phyloP scores from a whole-genome alignment of 2,329 filamentous ascomycete genomes.

The Coccinonectria pachysandricola region DNA sequence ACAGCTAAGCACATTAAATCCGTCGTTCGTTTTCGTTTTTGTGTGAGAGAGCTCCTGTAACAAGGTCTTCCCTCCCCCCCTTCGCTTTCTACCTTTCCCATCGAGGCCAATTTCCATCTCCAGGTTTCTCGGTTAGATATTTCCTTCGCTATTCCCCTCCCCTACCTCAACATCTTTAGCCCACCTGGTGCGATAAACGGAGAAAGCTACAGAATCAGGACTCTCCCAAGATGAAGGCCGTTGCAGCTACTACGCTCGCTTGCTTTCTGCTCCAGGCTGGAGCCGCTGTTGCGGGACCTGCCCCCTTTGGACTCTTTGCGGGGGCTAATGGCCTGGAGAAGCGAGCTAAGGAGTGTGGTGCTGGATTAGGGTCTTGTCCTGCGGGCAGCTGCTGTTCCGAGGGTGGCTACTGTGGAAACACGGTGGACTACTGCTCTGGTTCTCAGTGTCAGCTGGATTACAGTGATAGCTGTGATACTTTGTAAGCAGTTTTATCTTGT shows the following conservation, averaged over 20 bases:
- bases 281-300: slow-evolving; percentile 11
- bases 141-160: slow-evolving; percentile 1
- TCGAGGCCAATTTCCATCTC: no score
- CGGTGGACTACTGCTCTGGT: slow-evolving; percentile 24
- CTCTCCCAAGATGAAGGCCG: slow-evolving; percentile 10
- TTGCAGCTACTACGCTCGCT: slow-evolving; percentile 6
- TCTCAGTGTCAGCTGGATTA: slow-evolving; percentile 30
- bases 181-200: no score
- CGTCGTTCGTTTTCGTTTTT: no score
- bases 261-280: slow-evolving; percentile 11
- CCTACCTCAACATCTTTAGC: neutral
- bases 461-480: slow-evolving; percentile 30
- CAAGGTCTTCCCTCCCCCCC: neutral
- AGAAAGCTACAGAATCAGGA: no score
- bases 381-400: slow-evolving; percentile 27
- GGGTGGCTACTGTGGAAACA: slow-evolving; percentile 27
- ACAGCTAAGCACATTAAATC: no score
- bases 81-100: no score
- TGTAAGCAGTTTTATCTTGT: no score
- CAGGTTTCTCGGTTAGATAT: no score
- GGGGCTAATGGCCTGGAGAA: slow-evolving; percentile 8
- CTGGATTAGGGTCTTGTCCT: slow-evolving; percentile 25
- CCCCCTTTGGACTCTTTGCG: slow-evolving; percentile 7
- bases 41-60: no score
- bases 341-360: slow-evolving; percentile 22